Percentiles rank a stretch among this genome's conserved stretches.
Evolutionary conservation across 148 eudicot species (phyloP).

Genomic region (Persicaria tinctoria): DNA sequence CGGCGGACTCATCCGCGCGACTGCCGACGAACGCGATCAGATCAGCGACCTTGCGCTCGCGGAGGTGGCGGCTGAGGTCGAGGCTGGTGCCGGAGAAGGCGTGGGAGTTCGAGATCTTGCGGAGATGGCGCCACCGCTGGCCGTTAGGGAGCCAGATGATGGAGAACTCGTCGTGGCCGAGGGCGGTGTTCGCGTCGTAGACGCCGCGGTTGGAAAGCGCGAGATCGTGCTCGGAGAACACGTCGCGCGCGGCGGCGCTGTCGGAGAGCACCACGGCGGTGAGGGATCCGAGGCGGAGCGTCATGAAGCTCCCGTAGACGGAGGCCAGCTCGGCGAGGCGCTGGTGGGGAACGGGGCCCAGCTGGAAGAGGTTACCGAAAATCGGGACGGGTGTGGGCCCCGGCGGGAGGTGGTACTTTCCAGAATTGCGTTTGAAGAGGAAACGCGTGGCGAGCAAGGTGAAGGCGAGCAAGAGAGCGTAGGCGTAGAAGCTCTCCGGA

Average conservation of each 20-base stretch:
- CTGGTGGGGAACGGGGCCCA: slow-evolving; percentile 40
- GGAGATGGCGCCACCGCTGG: slow-evolving; percentile 28
- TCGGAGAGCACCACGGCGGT: slow-evolving; percentile 38
- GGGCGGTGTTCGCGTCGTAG: slow-evolving; percentile 29
- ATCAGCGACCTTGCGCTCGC: slow-evolving; percentile 17
- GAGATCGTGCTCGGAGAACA: slow-evolving; percentile 40
- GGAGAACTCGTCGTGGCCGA: slow-evolving; percentile 23
- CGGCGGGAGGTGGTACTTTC: slow-evolving; percentile 21
- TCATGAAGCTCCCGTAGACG: slow-evolving; percentile 34
- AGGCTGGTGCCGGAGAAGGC: slow-evolving; percentile 24
- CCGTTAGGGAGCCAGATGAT: slow-evolving; percentile 19
- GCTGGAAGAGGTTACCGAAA: slow-evolving; percentile 42
- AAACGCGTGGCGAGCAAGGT: not conserved
- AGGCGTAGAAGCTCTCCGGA: not conserved
- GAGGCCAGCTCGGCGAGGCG: slow-evolving; percentile 36
- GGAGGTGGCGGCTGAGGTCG: slow-evolving; percentile 19
- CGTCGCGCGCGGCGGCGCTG: slow-evolving; percentile 35
- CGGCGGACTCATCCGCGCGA: slow-evolving; percentile 18
- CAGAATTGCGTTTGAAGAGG: not conserved
- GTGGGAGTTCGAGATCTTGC: slow-evolving; percentile 26
- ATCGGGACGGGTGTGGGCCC: slow-evolving; percentile 39
- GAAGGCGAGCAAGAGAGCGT: not conserved
- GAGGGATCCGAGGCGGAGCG: slow-evolving; percentile 30
- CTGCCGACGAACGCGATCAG: slow-evolving; percentile 16
- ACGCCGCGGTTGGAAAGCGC: slow-evolving; percentile 25